A percentile compares a stretch with the other conserved stretches of the same genome.
phyloP scores from a whole-genome alignment of 2,329 filamentous ascomycete genomes.

The Trichocomaceae sp. region DNA sequence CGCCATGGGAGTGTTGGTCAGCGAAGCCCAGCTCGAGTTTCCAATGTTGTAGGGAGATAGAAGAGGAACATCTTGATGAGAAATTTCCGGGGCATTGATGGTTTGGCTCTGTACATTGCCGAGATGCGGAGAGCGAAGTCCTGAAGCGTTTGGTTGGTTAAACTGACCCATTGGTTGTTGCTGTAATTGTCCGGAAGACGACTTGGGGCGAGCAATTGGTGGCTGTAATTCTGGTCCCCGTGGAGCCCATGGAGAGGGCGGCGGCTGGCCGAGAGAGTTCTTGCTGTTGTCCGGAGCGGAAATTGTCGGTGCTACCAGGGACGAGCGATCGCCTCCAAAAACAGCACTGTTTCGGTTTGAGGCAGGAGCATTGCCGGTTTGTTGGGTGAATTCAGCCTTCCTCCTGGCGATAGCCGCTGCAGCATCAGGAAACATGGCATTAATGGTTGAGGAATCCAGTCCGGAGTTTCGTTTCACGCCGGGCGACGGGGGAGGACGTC shows the following conservation, averaged over 20 bases:
- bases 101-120: conserved; percentile 78
- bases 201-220: conserved; percentile 63
- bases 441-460: conserved; percentile 88
- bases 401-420: conserved; percentile 97
- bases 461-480: conserved; percentile 85
- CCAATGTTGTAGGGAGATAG: conserved; percentile 72
- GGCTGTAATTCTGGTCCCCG: conserved; percentile 44
- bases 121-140: conserved; percentile 73
- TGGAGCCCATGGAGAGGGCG: conserved; percentile 74
- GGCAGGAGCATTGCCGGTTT: conserved; percentile 79
- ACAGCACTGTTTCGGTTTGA: conserved; percentile 89
- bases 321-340: conserved; percentile 63
- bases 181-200: conserved; percentile 57
- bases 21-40: conserved; percentile 94
- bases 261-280: conserved; percentile 56
- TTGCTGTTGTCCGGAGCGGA: conserved; percentile 59
- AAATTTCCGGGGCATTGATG: conserved; percentile 63
- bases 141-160: conserved; percentile 69
- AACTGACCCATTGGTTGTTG: conserved; percentile 83
- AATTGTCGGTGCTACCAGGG: conserved; percentile 68
- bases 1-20: conserved; percentile 96
- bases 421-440: conserved; percentile 98
- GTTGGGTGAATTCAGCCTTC: conserved; percentile 94
- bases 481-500: conserved; percentile 69
- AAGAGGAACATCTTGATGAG: conserved; percentile 64